These are phyloP conservation scores for Leccinellum rugosiceps DNA, from an alignment of 768 basidiomycete species.

Conservation along the genomic window DNA sequence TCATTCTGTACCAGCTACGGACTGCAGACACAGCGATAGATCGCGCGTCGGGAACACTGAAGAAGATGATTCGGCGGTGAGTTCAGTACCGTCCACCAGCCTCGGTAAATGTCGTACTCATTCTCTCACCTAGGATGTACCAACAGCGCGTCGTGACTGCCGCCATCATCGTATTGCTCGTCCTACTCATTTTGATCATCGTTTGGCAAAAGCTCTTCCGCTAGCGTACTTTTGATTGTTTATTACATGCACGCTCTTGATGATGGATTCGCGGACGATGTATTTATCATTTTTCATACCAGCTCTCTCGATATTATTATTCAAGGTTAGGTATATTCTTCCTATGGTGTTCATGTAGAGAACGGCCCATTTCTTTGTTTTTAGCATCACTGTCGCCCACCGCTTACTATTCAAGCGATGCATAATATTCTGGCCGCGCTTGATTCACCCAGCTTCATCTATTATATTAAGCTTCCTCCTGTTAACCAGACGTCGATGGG, in stretches of 20 bases:
- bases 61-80: conserved; percentile 94
- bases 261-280: conserved; percentile 12
- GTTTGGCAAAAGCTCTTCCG: conserved; percentile 73
- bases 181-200: conserved; percentile 79
- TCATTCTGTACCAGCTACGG: conserved; percentile 52
- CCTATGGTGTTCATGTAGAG: conserved; percentile 30
- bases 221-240: conserved; percentile 22
- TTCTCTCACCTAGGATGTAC: conserved; percentile 74
- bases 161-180: conserved; percentile 80
- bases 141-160: conserved; percentile 89
- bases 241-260: conserved; percentile 17
- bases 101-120: conserved; percentile 9
- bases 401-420: not conserved
- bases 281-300: conserved; percentile 30
- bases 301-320: not conserved
- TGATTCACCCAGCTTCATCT: conserved; percentile 10
- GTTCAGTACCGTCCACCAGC: conserved; percentile 24
- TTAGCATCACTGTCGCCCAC: not conserved
- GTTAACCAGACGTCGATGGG: conserved; percentile 23
- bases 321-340: not conserved
- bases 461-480: conserved; percentile 9
- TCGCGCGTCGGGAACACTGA: conserved; percentile 86
- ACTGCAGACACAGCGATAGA: conserved; percentile 88
- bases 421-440: conserved; percentile 16
- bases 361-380: not conserved